A percentile compares a stretch with the other conserved stretches of the same genome.
These are phyloP conservation scores for Porodaedalea pini DNA, from an alignment of 1,284 basidiomycete species.

Conservation along the genomic window DNA sequence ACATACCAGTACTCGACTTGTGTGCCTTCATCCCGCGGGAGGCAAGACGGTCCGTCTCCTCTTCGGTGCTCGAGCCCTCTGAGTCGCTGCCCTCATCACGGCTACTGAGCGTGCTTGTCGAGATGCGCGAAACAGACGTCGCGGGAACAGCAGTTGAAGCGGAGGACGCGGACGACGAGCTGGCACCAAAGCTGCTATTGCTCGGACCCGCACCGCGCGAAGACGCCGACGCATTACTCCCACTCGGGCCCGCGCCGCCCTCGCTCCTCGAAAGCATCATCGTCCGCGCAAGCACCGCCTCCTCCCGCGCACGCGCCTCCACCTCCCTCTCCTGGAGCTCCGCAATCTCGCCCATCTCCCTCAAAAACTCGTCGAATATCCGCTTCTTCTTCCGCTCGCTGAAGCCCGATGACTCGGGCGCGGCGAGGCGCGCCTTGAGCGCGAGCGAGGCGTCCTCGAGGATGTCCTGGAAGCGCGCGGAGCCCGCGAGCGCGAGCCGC, in stretches of 20 bases:
- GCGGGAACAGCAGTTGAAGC: background rate
- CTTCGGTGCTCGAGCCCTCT: conserved; percentile 13
- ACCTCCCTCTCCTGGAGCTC: conserved; percentile 16
- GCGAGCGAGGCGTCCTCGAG: conserved; percentile 8
- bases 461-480: conserved; percentile 15
- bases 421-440: conserved; percentile 5
- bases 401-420: background rate
- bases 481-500: conserved; percentile 14
- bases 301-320: conserved; percentile 7
- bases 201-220: background rate
- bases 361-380: conserved; percentile 13
- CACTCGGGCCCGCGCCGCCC: conserved; percentile 8
- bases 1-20: background rate
- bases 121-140: background rate
- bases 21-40: background rate
- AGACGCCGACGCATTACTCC: background rate
- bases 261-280: conserved; percentile 5
- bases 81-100: background rate
- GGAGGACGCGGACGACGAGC: conserved; percentile 6
- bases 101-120: background rate
- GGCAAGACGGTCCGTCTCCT: conserved; percentile 7
- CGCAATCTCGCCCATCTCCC: conserved; percentile 15
- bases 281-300: conserved; percentile 3
- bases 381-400: conserved; percentile 1
- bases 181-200: background rate